Conservation (phyloP, 495 filamentous ascomycete genomes). For the Xylaria flabelliformis region DNA sequence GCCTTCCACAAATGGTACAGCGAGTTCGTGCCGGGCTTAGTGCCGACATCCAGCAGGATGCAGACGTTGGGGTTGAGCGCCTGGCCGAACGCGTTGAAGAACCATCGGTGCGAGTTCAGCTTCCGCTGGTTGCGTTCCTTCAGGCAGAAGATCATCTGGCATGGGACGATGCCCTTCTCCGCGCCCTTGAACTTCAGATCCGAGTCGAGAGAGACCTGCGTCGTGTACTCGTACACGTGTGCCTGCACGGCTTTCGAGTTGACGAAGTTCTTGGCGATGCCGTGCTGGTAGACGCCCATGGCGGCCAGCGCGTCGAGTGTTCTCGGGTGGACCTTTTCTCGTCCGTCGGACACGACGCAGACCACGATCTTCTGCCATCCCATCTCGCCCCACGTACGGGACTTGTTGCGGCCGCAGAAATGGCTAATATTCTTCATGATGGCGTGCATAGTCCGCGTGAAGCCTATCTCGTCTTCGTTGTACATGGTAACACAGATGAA, state of each 20-base stretch:
- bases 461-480: constrained; percentile 96
- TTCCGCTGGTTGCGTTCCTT: constrained; percentile 99
- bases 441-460: constrained; percentile 98
- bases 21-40: constrained; percentile 80
- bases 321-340: constrained; percentile 90
- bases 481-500: constrained; percentile 99
- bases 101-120: constrained; percentile 98
- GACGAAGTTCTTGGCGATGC: constrained; percentile 98
- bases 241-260: constrained; percentile 84
- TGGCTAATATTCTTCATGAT: constrained; percentile 98
- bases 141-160: constrained; percentile 97
- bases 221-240: constrained; percentile 99
- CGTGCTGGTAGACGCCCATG: constrained; percentile 98
- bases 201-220: constrained; percentile 92
- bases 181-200: constrained; percentile 99
- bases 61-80: constrained; percentile 95
- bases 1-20: constrained; percentile 99
- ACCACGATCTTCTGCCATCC: constrained; percentile 99
- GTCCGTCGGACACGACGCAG: constrained; percentile 92
- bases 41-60: constrained; percentile 95
- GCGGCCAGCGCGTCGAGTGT: constrained; percentile 95
- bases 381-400: constrained; percentile 93
- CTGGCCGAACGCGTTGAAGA: constrained; percentile 97
- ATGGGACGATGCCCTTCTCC: constrained; percentile 98
- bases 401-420: constrained; percentile 91